A percentile compares a stretch with the other conserved stretches of the same genome.
These are phyloP conservation scores for Linnemannia exigua DNA, from an alignment of 192 early-diverging fungal species.

Conservation along the genomic window DNA sequence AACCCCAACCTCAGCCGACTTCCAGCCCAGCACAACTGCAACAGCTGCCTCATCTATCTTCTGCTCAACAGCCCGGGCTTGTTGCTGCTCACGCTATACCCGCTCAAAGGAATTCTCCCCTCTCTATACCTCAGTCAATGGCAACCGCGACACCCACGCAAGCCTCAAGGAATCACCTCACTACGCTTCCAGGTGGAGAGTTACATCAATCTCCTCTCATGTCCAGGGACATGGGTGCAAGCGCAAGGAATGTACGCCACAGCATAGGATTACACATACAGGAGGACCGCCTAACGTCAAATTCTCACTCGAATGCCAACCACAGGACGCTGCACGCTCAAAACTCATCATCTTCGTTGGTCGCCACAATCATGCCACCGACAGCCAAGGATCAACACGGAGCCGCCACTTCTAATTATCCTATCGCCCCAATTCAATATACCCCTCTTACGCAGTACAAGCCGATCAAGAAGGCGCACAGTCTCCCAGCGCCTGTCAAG, in stretches of 20 bases:
- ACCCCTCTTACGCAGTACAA: slow-evolving; percentile 49
- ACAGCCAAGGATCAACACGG: slow-evolving; percentile 2
- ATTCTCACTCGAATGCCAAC: slow-evolving; percentile 3
- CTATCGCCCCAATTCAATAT: slow-evolving; percentile 50
- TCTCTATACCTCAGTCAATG: slow-evolving; percentile 10
- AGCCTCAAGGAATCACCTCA: not conserved
- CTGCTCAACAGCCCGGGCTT: slow-evolving; percentile 3
- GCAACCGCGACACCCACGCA: slow-evolving; percentile 21
- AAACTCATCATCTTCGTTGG: slow-evolving; percentile 41
- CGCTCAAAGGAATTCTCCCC: slow-evolving; percentile 16
- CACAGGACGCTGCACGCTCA: slow-evolving; percentile 30
- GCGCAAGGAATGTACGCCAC: slow-evolving; percentile 15
- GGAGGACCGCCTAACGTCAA: slow-evolving; percentile 16
- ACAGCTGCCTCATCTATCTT: not conserved
- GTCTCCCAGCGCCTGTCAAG: slow-evolving; percentile 4
- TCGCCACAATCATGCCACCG: not conserved
- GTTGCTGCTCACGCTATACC: slow-evolving; percentile 19
- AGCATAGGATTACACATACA: not conserved
- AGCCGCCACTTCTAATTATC: slow-evolving; percentile 16
- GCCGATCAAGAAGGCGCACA: slow-evolving; percentile 28
- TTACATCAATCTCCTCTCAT: slow-evolving; percentile 6
- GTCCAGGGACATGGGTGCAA: slow-evolving; percentile 10
- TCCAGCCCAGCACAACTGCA: slow-evolving; percentile 1
- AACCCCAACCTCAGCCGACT: slow-evolving; percentile 7
- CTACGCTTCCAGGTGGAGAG: slow-evolving; percentile 12